These are phyloP conservation scores for Collybiopsis confluens DNA, from an alignment of 768 basidiomycete genomes.

Conservation along the genomic window DNA sequence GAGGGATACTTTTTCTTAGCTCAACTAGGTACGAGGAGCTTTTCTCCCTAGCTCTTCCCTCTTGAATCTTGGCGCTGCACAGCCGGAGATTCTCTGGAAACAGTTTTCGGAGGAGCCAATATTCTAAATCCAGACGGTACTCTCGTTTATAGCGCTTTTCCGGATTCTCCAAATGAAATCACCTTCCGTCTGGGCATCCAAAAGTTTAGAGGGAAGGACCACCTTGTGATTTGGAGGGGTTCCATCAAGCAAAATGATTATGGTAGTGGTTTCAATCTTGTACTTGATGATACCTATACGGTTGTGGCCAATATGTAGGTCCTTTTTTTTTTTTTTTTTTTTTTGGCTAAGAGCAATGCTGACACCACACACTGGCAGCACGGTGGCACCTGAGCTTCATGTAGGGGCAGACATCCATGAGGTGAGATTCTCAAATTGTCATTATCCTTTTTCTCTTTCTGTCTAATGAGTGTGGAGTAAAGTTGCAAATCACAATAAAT, in stretches of 20 bases:
- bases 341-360: neutral
- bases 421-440: neutral
- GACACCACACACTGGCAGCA: neutral
- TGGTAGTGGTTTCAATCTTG: neutral
- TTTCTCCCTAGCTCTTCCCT: neutral
- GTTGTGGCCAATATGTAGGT: neutral
- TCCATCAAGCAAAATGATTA: neutral
- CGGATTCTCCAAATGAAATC: neutral
- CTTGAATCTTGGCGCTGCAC: neutral
- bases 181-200: neutral
- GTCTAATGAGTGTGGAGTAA: neutral
- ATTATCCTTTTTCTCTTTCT: neutral
- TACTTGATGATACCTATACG: neutral
- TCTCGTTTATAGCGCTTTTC: neutral
- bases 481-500: slow-evolving; percentile 1
- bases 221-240: neutral
- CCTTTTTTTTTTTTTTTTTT: neutral
- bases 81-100: neutral
- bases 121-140: slow-evolving; percentile 4
- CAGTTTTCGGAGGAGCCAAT: neutral
- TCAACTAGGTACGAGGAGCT: neutral
- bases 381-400: neutral
- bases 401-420: slow-evolving; percentile 4
- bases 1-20: neutral
- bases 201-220: neutral